Evolutionary conservation across 371 early-diverging fungal species (phyloP), one percentile per base, ranked within the genome.

Genomic region (Apophysomyces trapeziformis): DNA sequence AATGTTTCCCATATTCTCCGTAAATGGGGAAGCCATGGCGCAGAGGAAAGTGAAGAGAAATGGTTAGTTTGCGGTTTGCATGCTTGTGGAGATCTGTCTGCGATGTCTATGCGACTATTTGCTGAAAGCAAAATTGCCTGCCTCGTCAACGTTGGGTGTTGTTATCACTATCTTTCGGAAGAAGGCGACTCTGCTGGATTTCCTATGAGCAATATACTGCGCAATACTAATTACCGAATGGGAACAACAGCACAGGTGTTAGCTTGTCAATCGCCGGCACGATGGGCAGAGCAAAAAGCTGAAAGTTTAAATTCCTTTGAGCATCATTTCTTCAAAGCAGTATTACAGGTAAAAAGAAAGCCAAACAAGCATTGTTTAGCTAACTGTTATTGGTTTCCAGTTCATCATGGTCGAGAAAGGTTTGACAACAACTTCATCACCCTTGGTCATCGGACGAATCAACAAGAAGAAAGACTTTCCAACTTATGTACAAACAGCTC

Each of bases 41-140:
- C 47, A 37, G 60, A 66, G 47, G 45, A 61, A n/a, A 21, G 38
- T 18, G 65, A 63, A 4, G 62, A 68, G 12, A 61, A 73, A 36
- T 94, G 92, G 92, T 72, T 93, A 43, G 73, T 94, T 0, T 92
- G 92, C 66, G 95, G 95, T 4, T 77, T 95, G 12, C 95, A 95
- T 65, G 86, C 95, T 0, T 95, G 96, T 66, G 96, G 96, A 1
- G 90, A 95, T 67, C 68, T 95, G 56, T 84, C 92, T 5, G 85
- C 86, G 54, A 82, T 87, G 35, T 88, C 90, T 68, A 73, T 94
- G 41, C 80, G 85, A 38, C 73, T 92, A 36, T 95, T 92, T 74
- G 77, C 85, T 7, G 76, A 84, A 44, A 85, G 87, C 16, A 67
- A 79, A 43, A 91, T 93, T 1, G 69, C 73, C 0, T 87, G 88